Conservation (phyloP, 257 asterid genomes). For the Fraxinus anomala region DNA sequence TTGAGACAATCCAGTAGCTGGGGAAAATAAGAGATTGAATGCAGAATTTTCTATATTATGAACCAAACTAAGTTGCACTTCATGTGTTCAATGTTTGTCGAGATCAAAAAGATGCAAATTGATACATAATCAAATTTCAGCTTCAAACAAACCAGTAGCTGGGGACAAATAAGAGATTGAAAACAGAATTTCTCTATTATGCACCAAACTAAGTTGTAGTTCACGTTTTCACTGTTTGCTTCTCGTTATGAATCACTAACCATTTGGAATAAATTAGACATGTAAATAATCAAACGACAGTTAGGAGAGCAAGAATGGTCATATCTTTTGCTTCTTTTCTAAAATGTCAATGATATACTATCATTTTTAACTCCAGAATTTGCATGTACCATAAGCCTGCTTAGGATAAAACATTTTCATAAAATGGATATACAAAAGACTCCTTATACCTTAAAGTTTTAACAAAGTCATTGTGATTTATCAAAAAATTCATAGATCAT, state of each 20-base stretch:
- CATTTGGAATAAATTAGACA: background rate
- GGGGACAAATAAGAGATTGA: background rate
- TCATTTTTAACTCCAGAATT: constrained; percentile 2
- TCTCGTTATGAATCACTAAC: background rate
- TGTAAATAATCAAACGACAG: background rate
- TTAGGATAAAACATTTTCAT: background rate
- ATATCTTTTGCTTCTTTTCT: background rate
- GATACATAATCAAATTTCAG: background rate
- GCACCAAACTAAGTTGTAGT: background rate
- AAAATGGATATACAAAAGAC: background rate
- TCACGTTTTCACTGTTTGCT: background rate
- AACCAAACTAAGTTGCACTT: background rate
- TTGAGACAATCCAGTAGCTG: background rate
- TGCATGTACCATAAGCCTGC: background rate
- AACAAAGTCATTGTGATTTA: background rate
- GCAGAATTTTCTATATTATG: background rate
- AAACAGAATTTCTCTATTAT: background rate
- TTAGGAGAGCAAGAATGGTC: background rate
- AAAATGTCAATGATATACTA: background rate
- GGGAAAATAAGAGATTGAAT: background rate
- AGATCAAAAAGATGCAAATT: background rate
- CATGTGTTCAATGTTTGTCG: background rate
- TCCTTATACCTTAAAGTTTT: background rate
- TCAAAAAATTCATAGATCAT: background rate
- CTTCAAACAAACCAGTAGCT: background rate